Evolutionary conservation across 2,329 filamentous ascomycete species (phyloP).

Genomic region (Aspergillus sp.): DNA sequence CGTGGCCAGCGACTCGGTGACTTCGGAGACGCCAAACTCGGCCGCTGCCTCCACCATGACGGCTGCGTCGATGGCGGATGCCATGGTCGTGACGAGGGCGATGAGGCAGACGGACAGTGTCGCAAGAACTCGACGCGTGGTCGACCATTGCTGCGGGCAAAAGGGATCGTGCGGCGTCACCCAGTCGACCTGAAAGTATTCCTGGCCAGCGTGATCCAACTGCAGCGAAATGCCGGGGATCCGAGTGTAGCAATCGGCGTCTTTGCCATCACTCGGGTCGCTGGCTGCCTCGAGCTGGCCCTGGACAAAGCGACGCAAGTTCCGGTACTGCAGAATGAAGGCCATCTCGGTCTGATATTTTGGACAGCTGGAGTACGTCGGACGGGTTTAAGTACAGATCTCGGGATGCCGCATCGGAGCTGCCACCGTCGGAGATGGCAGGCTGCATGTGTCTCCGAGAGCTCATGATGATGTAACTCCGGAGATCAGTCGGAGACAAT

Average conservation of each 20-base stretch:
- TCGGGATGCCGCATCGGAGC: neutral
- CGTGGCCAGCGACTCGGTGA: slow-evolving; percentile 56
- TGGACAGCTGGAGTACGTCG: neutral
- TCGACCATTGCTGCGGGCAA: slow-evolving; percentile 48
- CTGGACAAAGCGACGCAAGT: neutral
- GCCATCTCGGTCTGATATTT: neutral
- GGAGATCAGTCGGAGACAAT: no score
- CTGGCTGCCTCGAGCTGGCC: neutral
- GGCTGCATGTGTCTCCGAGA: neutral
- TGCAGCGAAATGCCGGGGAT: slow-evolving; percentile 9
- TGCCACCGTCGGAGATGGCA: neutral
- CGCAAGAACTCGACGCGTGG: slow-evolving; percentile 39
- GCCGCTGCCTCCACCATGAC: slow-evolving; percentile 50
- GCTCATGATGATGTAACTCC: neutral
- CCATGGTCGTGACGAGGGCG: slow-evolving; percentile 55
- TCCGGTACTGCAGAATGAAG: neutral
- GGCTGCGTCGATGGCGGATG: slow-evolving; percentile 58
- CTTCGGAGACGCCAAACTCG: slow-evolving; percentile 55
- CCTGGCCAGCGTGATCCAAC: slow-evolving; percentile 8
- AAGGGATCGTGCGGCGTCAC: slow-evolving; percentile 36
- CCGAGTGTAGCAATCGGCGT: neutral
- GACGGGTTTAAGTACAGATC: neutral
- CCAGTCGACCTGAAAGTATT: slow-evolving; percentile 38
- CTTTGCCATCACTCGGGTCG: neutral
- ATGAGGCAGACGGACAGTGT: slow-evolving; percentile 53